phyloP scores from a whole-genome alignment of 2,329 filamentous ascomycete species.

The Colletotrichum tropicale region DNA sequence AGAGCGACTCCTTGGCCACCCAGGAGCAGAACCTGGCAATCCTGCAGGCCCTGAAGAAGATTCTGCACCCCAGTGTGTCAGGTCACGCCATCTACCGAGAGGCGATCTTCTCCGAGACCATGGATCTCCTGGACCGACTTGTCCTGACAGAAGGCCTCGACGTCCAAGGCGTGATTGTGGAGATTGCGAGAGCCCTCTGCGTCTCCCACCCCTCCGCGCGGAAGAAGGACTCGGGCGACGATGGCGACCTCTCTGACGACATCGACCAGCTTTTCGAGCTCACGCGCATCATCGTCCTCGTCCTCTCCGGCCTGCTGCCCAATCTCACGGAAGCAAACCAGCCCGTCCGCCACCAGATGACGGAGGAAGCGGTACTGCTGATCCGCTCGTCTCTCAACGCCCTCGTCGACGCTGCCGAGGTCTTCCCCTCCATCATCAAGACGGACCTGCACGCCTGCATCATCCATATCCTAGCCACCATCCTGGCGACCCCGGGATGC shows the following conservation, averaged over 20 bases:
- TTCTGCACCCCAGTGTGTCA: constrained; percentile 90
- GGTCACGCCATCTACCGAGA: constrained; percentile 97
- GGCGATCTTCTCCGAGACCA: constrained; percentile 94
- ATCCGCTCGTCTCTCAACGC: constrained; percentile 83
- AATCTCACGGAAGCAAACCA: constrained; percentile 74
- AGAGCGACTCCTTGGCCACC: constrained; percentile 68
- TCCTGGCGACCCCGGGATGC: constrained; percentile 84
- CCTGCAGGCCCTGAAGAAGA: constrained; percentile 90
- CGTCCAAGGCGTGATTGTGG: constrained; percentile 90
- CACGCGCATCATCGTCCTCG: constrained; percentile 93
- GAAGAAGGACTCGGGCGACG: constrained; percentile 66
- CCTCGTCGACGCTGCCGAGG: constrained; percentile 90
- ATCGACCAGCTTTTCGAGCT: constrained; percentile 98
- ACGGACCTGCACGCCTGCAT: constrained; percentile 96
- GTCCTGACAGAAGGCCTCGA: constrained; percentile 89
- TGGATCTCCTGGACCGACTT: constrained; percentile 92
- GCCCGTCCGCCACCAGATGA: constrained; percentile 75
- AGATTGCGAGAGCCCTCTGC: constrained; percentile 89
- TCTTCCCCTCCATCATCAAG: constrained; percentile 96
- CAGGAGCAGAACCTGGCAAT: constrained; percentile 87
- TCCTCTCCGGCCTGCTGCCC: constrained; percentile 85
- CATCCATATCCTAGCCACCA: constrained; percentile 93
- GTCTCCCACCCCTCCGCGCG: constrained; percentile 90
- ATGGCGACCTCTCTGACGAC: constrained; percentile 88
- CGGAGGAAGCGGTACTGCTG: constrained; percentile 84